A percentile compares a stretch with the other conserved stretches of the same genome.
Evolutionary conservation across 2,329 filamentous ascomycete genomes (phyloP).

Genomic region (Neonectria faginata): DNA sequence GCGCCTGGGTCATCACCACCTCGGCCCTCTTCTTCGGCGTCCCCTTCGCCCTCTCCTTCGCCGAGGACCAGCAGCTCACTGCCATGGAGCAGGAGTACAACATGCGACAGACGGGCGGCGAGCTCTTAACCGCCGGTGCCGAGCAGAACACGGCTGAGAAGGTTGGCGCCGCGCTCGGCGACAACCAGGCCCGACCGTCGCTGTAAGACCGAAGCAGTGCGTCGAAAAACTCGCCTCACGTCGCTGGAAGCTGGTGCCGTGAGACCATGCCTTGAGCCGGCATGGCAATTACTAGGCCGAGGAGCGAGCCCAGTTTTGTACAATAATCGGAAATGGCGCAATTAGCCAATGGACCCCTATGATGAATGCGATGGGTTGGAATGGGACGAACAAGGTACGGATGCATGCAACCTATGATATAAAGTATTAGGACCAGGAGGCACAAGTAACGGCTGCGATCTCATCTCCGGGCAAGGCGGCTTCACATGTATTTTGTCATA

Average conservation of each 20-base stretch:
- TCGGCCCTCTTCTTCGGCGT: slow-evolving; percentile 90
- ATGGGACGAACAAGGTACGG: slow-evolving; percentile 33
- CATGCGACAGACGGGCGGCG: slow-evolving; percentile 91
- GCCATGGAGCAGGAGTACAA: slow-evolving; percentile 98
- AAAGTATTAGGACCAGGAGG: slow-evolving; percentile 43
- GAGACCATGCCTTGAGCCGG: slow-evolving; percentile 35
- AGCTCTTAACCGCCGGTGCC: slow-evolving; percentile 67
- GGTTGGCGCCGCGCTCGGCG: slow-evolving; percentile 62
- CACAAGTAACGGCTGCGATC: slow-evolving; percentile 44
- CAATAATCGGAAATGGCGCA: slow-evolving; percentile 46
- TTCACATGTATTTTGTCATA: slow-evolving; percentile 47
- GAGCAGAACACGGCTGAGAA: slow-evolving; percentile 61
- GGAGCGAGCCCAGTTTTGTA: slow-evolving; percentile 42
- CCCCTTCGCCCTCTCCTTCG: slow-evolving; percentile 91
- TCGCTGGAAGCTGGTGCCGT: slow-evolving; percentile 22
- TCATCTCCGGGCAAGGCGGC: slow-evolving; percentile 46
- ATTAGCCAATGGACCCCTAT: slow-evolving; percentile 38
- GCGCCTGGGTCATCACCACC: slow-evolving; percentile 90
- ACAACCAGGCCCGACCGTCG: slow-evolving; percentile 60
- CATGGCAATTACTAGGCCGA: slow-evolving; percentile 39
- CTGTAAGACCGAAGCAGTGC: slow-evolving; percentile 55
- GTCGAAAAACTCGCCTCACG: slow-evolving; percentile 28
- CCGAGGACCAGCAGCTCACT: slow-evolving; percentile 95
- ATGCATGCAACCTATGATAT: slow-evolving; percentile 43
- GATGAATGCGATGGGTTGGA: slow-evolving; percentile 40